These are phyloP conservation scores for Sporobolomyces phaffii DNA, from an alignment of 768 basidiomycete genomes.

Conservation along the genomic window DNA sequence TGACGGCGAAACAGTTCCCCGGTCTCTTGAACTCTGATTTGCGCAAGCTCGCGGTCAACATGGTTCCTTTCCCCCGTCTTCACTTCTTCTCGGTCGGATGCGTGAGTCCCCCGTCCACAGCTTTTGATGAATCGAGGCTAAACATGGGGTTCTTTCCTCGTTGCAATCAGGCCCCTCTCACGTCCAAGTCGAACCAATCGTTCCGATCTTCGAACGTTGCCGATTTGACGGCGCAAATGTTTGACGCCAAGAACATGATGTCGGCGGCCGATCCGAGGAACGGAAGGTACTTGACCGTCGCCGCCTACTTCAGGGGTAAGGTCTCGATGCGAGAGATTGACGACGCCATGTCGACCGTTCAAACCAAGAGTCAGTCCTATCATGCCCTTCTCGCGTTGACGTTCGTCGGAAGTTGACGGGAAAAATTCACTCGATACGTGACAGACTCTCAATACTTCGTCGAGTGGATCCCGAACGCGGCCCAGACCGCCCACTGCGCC, in stretches of 20 bases:
- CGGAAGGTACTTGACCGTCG: conserved; percentile 95
- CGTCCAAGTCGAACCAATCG: conserved; percentile 64
- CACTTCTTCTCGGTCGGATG: conserved; percentile 99
- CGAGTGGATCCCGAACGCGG: conserved; percentile 96
- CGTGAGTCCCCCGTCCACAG: conserved; percentile 26
- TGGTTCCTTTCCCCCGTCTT: conserved; percentile 70
- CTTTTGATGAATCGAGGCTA: background rate
- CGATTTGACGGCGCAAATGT: conserved; percentile 98
- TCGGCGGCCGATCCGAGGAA: conserved; percentile 94
- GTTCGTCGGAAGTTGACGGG: no score
- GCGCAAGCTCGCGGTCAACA: conserved; percentile 96
- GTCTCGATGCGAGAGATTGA: conserved; percentile 99
- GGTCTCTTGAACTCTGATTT: conserved; percentile 99
- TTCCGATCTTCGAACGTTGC: conserved; percentile 97
- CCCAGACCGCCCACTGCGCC: conserved; percentile 90
- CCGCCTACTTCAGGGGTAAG: conserved; percentile 97
- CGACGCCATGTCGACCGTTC: conserved; percentile 94
- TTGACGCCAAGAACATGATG: conserved; percentile 99
- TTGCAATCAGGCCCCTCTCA: conserved; percentile 65
- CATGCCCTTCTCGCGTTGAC: conserved; percentile 50
- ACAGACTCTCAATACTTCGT: background rate
- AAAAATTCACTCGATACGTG: no score
- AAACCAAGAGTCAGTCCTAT: conserved; percentile 82
- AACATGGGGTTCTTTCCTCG: background rate
- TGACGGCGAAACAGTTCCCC: conserved; percentile 60